A percentile compares a stretch with the other conserved stretches of the same genome.
Evolutionary conservation across 2,329 filamentous ascomycete species (phyloP).

Genomic region (Xylaria multiplex): DNA sequence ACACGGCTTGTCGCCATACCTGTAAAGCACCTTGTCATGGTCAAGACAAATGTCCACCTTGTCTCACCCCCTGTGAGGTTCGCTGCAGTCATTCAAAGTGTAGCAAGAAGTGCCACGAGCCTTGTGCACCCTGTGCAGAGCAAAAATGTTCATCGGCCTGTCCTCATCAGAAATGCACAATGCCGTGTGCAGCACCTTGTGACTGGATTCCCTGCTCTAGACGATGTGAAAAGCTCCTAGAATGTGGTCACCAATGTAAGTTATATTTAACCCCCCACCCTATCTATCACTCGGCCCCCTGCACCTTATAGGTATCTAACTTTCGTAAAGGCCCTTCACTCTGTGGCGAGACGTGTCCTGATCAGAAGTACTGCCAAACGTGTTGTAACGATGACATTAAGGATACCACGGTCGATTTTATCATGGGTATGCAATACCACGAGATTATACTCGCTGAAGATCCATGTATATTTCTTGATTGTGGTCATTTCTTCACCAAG

Average conservation of each 20-base stretch:
- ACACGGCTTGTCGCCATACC: slow-evolving; percentile 65
- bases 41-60: slow-evolving; percentile 58
- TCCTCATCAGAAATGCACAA: slow-evolving; percentile 55
- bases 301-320: background rate
- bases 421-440: slow-evolving; percentile 57
- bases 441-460: slow-evolving; percentile 68
- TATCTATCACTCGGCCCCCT: slow-evolving; percentile 22
- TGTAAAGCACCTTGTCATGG: slow-evolving; percentile 65
- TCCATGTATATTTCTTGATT: slow-evolving; percentile 70
- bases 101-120: slow-evolving; percentile 64
- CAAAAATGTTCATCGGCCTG: slow-evolving; percentile 64
- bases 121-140: slow-evolving; percentile 70
- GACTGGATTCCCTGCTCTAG: slow-evolving; percentile 71
- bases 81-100: slow-evolving; percentile 68
- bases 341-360: slow-evolving; percentile 72
- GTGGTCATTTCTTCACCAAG: slow-evolving; percentile 71
- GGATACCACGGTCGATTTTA: slow-evolving; percentile 63
- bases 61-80: slow-evolving; percentile 62
- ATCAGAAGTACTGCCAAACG: slow-evolving; percentile 62
- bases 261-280: slow-evolving; percentile 23
- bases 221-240: slow-evolving; percentile 63
- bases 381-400: slow-evolving; percentile 61
- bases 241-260: slow-evolving; percentile 69
- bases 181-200: slow-evolving; percentile 69
- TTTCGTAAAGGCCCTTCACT: slow-evolving; percentile 52